phyloP scores from a whole-genome alignment of 306 rosid species.

The Rosa chinensis region DNA sequence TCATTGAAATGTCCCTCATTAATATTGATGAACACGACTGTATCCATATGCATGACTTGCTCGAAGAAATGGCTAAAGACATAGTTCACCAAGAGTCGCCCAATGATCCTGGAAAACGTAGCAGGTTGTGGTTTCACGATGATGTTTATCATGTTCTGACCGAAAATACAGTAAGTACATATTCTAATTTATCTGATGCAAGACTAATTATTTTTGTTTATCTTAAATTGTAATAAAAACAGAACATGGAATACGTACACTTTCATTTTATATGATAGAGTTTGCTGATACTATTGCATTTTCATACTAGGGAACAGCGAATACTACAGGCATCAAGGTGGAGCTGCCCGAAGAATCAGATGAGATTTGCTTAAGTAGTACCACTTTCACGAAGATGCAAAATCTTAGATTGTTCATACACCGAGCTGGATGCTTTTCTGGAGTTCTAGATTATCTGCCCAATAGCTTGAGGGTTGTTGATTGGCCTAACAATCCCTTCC shows the following conservation, averaged over 20 bases:
- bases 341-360: not conserved
- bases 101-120: conserved; percentile 21
- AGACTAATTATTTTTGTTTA: not conserved
- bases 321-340: not conserved
- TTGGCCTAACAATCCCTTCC: too few species aligned
- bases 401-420: conserved; percentile 29
- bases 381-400: conserved; percentile 25
- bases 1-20: conserved; percentile 25
- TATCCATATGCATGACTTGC: conserved; percentile 36
- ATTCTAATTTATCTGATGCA: too few species aligned
- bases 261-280: not conserved
- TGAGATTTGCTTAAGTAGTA: conserved; percentile 21
- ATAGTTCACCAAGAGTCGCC: conserved; percentile 23
- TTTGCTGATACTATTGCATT: conserved; percentile 32
- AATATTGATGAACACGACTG: not conserved
- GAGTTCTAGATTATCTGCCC: conserved; percentile 28
- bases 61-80: conserved; percentile 40
- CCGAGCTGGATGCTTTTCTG: conserved; percentile 24
- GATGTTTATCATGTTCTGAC: conserved; percentile 18
- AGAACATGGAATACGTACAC: too few species aligned
- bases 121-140: conserved; percentile 34
- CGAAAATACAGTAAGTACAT: too few species aligned
- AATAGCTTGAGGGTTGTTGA: too few species aligned
- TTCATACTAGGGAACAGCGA: not conserved
- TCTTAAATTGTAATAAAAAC: too few species aligned